Percentiles rank a stretch among this genome's conserved stretches.
These are phyloP conservation scores for Liriodendron chinense DNA, from an alignment of 164 flowering plant genomes.

Conservation along the genomic window DNA sequence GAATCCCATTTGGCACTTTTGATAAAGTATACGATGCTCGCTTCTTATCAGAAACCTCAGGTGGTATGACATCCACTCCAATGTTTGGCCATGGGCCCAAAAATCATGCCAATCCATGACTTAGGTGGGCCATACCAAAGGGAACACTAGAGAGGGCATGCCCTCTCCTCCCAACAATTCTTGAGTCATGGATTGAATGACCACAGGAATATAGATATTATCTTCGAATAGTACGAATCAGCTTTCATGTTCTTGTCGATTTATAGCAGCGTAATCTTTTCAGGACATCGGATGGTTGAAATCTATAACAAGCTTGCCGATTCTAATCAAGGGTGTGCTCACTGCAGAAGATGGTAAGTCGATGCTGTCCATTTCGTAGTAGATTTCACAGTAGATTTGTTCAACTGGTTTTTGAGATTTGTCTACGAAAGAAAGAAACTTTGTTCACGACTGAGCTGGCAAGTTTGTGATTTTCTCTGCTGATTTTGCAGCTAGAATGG, in stretches of 20 bases:
- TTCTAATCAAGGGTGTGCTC: slow-evolving; percentile 76
- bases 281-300: slow-evolving; percentile 81
- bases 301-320: slow-evolving; percentile 77
- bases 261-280: not conserved
- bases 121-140: too few species aligned
- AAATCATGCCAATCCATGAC: too few species aligned
- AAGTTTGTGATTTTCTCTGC: not conserved
- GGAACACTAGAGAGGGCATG: too few species aligned
- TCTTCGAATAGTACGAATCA: too few species aligned
- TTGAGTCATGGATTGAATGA: too few species aligned
- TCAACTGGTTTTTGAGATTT: slow-evolving; percentile 4
- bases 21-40: not conserved
- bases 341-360: slow-evolving; percentile 77
- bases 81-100: too few species aligned
- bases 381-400: not conserved
- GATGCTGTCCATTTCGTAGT: not conserved
- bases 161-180: too few species aligned
- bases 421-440: too few species aligned
- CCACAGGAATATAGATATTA: too few species aligned
- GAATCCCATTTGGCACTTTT: too few species aligned
- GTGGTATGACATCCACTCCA: too few species aligned
- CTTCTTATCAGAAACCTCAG: not conserved
- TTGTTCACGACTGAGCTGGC: slow-evolving; percentile 25
- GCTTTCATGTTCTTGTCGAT: too few species aligned
- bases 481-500: slow-evolving; percentile 59